A percentile compares a stretch with the other conserved stretches of the same genome.
Conservation (phyloP, 202 grass and related monocot genomes). For the Brachypodium distachyon region DNA sequence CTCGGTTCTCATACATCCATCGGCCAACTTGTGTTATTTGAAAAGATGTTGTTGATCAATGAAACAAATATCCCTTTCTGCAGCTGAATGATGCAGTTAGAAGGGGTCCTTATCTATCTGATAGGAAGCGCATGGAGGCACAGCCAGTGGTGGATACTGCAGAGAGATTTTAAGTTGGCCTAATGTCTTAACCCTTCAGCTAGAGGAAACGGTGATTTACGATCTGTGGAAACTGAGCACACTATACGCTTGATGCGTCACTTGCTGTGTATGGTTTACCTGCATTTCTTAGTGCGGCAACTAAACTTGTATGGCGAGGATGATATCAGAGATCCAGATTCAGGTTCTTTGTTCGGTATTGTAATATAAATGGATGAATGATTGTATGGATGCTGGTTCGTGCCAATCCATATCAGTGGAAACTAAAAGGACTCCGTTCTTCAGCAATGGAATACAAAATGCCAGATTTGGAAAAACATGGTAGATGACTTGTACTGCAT, state of each 20-base stretch:
- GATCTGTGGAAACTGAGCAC: neutral
- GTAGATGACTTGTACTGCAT: neutral
- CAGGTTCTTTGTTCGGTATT: neutral
- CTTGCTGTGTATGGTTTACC: neutral
- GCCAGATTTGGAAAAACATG: neutral
- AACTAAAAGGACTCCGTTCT: neutral
- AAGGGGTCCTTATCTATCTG: constrained; percentile 59
- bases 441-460: neutral
- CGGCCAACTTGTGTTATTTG: neutral
- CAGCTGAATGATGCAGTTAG: constrained; percentile 83
- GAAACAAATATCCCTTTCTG: neutral
- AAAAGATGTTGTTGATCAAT: neutral
- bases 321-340: neutral
- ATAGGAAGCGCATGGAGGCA: constrained; percentile 44
- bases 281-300: neutral
- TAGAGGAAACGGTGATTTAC: neutral
- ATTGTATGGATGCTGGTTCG: neutral
- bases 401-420: neutral
- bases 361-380: neutral
- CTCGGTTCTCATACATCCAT: neutral
- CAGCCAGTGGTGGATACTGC: constrained; percentile 52
- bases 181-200: neutral
- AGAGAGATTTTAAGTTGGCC: constrained; percentile 55
- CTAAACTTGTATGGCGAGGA: neutral
- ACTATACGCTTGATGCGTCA: neutral